Base-by-base conservation (phyloP, 2,329 filamentous ascomycete species). In the Calonectria crousiana region DNA sequence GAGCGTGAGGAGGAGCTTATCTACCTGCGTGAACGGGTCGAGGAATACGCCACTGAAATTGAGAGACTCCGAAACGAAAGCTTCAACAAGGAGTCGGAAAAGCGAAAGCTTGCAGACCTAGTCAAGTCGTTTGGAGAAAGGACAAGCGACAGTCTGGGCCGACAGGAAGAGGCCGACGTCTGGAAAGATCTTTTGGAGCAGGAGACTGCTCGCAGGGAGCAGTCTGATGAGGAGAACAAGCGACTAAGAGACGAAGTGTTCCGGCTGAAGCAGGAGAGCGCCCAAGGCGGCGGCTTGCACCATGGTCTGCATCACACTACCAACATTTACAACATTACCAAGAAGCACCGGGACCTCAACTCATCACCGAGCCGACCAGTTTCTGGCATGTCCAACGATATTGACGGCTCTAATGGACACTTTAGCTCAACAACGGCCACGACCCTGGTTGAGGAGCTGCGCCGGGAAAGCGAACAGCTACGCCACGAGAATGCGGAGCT, bases 141-240 rank as follows among this genome's bases (percentile, higher is more conserved):
- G 82, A 89, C 82, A 75, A 88, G 81, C 83, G 91, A 85, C 80
- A 87, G 83, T 52, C 82, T 90, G 9, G 88, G 88, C 3, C 86
- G 89, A 14, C 89, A 92, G 75, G 91, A 92, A 77, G 90, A 92
- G 78, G 88, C 94, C 82, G 95, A 97, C 75, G 96, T 98, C 84
- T 98, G 95, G 93, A 98, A 98, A 83, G 96, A 98, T 79, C 91
- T 98, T 75, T 90, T 98, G 32, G 95, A 98, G 82, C 95, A 97
- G 77, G 97, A 99, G 84, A 97, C 95, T 3, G 93, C 94, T 4
- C 92, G 95, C 36, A 92, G 96, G 72, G 96, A 98, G 84, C 95
- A 98, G 84, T 92, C 94, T 0, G 96, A 98, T 78, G 95, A 98
- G 52, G 96, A 98, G 77, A 96, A 96, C 78, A 93, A 93, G 77